These are phyloP conservation scores for Silene latifolia DNA, from an alignment of 148 eudicot species.

Conservation along the genomic window DNA sequence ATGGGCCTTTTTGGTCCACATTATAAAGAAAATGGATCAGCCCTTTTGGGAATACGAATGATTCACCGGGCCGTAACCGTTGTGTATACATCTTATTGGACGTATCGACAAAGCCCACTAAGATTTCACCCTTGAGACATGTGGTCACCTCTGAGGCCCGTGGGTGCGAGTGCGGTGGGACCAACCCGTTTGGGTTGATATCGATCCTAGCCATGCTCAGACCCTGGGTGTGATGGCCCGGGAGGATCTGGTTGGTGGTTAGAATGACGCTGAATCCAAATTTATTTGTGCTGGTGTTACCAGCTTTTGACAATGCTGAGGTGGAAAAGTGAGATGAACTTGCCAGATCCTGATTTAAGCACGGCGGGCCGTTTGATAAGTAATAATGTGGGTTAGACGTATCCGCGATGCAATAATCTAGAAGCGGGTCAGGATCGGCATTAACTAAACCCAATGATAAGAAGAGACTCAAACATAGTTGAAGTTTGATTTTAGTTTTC, in stretches of 20 bases:
- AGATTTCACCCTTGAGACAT: conserved; percentile 54
- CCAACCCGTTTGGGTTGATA: conserved; percentile 51
- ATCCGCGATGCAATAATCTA: conserved; percentile 77
- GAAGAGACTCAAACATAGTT: conserved; percentile 21
- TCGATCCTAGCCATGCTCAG: conserved; percentile 68
- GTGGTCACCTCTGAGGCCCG: conserved; percentile 82
- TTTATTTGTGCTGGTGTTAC: conserved; percentile 39
- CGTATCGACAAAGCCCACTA: conserved; percentile 76
- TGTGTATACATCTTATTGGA: conserved; percentile 48
- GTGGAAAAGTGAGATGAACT: conserved; percentile 60
- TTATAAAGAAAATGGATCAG: conserved; percentile 67
- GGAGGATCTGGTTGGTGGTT: conserved; percentile 48
- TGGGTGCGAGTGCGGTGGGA: conserved; percentile 86
- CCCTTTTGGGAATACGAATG: conserved; percentile 79
- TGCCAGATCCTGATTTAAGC: conserved; percentile 51
- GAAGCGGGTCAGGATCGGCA: conserved; percentile 72
- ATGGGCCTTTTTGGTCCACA: conserved; percentile 30
- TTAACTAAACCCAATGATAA: conserved; percentile 17
- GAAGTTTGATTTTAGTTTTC: conserved; percentile 24
- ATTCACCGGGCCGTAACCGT: conserved; percentile 56
- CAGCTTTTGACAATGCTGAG: conserved; percentile 59
- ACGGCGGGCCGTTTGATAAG: conserved; percentile 49
- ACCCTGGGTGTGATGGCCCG: conserved; percentile 76
- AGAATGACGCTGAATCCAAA: conserved; percentile 60
- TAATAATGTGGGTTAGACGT: conserved; percentile 27